Evolutionary conservation across 23 red algal genomes (phyloP).

Genomic region (Agarophyton chilense): DNA sequence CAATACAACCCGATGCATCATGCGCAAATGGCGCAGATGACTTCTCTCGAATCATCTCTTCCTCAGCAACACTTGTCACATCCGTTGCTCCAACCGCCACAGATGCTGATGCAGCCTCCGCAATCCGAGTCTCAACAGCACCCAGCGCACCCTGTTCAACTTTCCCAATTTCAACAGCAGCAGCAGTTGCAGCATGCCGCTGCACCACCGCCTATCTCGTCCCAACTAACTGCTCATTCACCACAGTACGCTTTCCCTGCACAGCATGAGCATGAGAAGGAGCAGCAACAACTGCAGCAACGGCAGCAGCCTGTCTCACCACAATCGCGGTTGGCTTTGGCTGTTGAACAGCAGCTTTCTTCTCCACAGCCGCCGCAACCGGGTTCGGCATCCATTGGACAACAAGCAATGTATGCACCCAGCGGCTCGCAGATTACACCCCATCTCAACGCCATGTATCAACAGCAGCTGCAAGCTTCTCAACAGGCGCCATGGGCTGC

Average conservation of each 20-base stretch:
- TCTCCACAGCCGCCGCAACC: background rate
- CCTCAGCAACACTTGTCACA: slow-evolving; percentile 13
- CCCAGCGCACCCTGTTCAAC: background rate
- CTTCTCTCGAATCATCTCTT: background rate
- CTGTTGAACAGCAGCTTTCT: background rate
- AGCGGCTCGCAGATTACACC: background rate
- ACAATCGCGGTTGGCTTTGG: background rate
- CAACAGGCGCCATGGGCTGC: slow-evolving; percentile 10
- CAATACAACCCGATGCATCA: slow-evolving; percentile 8
- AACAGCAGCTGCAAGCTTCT: slow-evolving; percentile 1
- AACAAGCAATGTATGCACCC: slow-evolving; percentile 14
- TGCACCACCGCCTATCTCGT: background rate
- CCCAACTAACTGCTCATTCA: background rate
- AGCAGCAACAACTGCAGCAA: background rate
- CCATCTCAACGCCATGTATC: slow-evolving; percentile 31
- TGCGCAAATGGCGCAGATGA: background rate
- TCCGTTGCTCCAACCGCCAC: background rate
- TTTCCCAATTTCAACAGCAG: background rate
- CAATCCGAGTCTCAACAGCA: slow-evolving; percentile 15
- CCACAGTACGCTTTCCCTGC: background rate
- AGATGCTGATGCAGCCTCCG: background rate
- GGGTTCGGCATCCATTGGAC: background rate
- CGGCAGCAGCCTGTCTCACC: background rate
- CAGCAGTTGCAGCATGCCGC: slow-evolving; percentile 3
- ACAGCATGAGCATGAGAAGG: background rate